Conservation (phyloP, 768 basidiomycete genomes). For the Suillus subluteus region DNA sequence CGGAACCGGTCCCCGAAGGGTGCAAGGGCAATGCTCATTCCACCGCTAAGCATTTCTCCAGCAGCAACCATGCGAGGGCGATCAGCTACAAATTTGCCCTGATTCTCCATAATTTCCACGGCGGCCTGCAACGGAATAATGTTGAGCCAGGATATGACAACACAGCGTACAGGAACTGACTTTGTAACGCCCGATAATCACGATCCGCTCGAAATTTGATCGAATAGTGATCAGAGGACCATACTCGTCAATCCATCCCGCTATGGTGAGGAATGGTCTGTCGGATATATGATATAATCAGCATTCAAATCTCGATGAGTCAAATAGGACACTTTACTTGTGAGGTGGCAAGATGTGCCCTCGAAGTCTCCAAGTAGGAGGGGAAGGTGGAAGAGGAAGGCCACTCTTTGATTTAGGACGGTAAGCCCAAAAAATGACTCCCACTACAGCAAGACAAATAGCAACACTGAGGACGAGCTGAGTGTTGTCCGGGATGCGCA, state of each 20-base stretch:
- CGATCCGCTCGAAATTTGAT: no score
- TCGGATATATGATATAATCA: not conserved
- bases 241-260: not conserved
- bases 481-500: not conserved
- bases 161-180: no score
- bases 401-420: not conserved
- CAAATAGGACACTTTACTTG: not conserved
- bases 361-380: not conserved
- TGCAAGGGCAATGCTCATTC: no score
- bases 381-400: not conserved
- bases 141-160: no score
- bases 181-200: no score
- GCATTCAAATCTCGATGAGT: not conserved
- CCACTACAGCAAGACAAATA: not conserved
- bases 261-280: not conserved
- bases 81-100: no score
- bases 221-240: not conserved
- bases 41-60: no score
- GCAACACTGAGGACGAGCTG: not conserved
- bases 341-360: not conserved
- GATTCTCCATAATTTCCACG: no score
- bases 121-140: no score
- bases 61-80: no score
- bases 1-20: no score
- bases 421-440: not conserved